Evolutionary conservation across 2,329 filamentous ascomycete genomes (phyloP), one percentile per base, ranked within the genome.

Genomic region (Fonsecaea nubica): DNA sequence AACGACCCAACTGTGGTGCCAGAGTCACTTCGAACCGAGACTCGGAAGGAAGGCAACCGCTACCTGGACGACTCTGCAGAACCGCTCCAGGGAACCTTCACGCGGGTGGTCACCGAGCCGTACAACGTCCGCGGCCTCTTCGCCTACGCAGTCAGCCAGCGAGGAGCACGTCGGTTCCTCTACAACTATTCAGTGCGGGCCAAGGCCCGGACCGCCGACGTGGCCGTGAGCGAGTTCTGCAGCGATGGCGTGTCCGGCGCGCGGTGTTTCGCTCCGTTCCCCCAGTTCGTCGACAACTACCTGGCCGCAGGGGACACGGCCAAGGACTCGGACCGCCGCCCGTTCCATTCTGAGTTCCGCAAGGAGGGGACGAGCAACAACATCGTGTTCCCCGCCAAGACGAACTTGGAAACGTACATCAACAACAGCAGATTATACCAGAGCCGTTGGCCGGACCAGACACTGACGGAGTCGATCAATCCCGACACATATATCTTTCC

Each of bases 1-100:
- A 67, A 76, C 21, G 75, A 76, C 54, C 72, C 75, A 12, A 76
- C 75, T 4, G 64, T 66, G 13, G 70, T 69, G 6, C 71, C 69
- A 1, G 58, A 40, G 36, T 13, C 36, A 13, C 36, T 40, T 40
- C 36, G 36, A 40, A 40, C 36, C 36, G 36, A 40, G 36, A 40
- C 36, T 10, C 36, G 36, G 10, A 40, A 40, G 12, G 36, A 40
- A 40, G 36, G 36, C 8, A 40, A 40, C 36, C 36, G 36, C 36
- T 40, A 40, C 36, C 36, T 40, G 36, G 36, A 40, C 36, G 36
- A 40, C 36, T 40, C 36, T 40, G 36, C 36, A 13, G 36, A 40
- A 40, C 36, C 36, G 36, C 36, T 40, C 9, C 36, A 13, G 36
- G 36, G 36, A 40, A 40, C 36, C 36, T 40, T 40, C 36, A 40